Conservation (phyloP, 768 basidiomycete genomes). For the Leucosporidium scottii region DNA sequence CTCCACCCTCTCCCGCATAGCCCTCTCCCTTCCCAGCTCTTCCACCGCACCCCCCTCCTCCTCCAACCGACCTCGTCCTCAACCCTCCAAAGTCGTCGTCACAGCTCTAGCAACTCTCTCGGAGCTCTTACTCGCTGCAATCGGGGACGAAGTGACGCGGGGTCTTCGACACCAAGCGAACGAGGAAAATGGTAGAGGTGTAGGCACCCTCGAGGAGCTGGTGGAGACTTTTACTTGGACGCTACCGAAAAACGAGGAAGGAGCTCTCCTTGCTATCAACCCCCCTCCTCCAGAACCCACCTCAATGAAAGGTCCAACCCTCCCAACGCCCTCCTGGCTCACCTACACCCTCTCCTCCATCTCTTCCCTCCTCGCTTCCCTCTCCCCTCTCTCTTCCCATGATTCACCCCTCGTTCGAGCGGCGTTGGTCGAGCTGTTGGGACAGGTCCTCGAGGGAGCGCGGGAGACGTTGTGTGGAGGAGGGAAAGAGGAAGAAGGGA, state of each 20-base stretch:
- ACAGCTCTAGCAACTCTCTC: conserved; percentile 56
- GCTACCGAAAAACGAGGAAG: too few species aligned
- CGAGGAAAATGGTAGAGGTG: conserved; percentile 35
- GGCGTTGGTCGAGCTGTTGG: conserved; percentile 54
- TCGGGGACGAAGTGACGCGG: conserved; percentile 63
- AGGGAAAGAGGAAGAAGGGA: too few species aligned
- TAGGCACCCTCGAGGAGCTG: conserved; percentile 58
- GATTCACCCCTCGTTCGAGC: conserved; percentile 59
- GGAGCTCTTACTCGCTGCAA: conserved; percentile 51
- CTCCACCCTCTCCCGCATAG: conserved; percentile 25
- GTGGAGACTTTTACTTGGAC: too few species aligned
- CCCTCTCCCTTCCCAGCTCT: conserved; percentile 15
- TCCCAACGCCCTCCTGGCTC: conserved; percentile 68
- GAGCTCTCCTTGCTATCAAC: background rate
- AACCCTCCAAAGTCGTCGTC: conserved; percentile 13
- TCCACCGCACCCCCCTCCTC: background rate
- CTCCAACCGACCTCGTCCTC: conserved; percentile 3
- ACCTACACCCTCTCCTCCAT: conserved; percentile 73
- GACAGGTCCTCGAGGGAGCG: too few species aligned
- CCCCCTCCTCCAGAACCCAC: background rate
- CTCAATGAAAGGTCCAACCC: conserved; percentile 10
- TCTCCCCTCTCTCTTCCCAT: conserved; percentile 65
- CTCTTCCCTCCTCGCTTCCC: conserved; percentile 68
- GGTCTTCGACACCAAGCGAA: conserved; percentile 54
- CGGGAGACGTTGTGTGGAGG: too few species aligned